Conservation (phyloP, 1,139 yeast genomes). For the Suhomyces taliae region DNA sequence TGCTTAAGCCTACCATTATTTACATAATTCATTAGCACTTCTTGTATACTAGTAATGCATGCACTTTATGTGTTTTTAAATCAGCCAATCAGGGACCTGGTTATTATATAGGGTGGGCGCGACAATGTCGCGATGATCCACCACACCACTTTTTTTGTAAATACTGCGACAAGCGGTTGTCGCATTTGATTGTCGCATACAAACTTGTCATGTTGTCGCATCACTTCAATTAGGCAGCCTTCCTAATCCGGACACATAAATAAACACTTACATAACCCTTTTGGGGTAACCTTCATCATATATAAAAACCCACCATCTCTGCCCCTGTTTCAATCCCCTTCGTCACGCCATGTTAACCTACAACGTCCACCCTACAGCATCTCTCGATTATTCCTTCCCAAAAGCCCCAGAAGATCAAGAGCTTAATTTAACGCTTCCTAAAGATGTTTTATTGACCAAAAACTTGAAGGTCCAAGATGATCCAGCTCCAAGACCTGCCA, state of each 20-base stretch:
- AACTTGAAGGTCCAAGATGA: conserved; percentile 26
- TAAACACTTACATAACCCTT: conserved; percentile 9
- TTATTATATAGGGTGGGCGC: no score
- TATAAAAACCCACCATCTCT: conserved; percentile 1
- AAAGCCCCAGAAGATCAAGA: not conserved
- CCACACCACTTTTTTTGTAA: no score
- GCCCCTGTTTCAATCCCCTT: not conserved
- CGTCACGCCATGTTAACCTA: conserved; percentile 6
- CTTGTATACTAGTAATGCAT: not conserved
- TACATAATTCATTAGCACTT: not conserved
- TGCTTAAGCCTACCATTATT: not conserved
- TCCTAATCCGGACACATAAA: conserved; percentile 4
- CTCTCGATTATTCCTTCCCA: conserved; percentile 27
- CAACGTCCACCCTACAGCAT: conserved; percentile 17
- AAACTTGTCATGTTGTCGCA: not conserved
- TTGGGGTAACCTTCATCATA: conserved; percentile 1
- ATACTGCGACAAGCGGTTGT: no score
- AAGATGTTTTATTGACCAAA: conserved; percentile 23
- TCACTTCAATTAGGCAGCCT: not conserved
- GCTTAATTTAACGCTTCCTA: conserved; percentile 10
- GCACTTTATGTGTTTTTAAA: not conserved
- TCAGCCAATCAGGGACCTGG: not conserved
- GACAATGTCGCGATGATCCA: no score
- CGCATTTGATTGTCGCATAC: no score
- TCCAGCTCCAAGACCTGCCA: conserved; percentile 16